Percentiles rank a stretch among this genome's conserved stretches.
phyloP scores from a whole-genome alignment of 495 filamentous ascomycete genomes.

The Podospora sp. region DNA sequence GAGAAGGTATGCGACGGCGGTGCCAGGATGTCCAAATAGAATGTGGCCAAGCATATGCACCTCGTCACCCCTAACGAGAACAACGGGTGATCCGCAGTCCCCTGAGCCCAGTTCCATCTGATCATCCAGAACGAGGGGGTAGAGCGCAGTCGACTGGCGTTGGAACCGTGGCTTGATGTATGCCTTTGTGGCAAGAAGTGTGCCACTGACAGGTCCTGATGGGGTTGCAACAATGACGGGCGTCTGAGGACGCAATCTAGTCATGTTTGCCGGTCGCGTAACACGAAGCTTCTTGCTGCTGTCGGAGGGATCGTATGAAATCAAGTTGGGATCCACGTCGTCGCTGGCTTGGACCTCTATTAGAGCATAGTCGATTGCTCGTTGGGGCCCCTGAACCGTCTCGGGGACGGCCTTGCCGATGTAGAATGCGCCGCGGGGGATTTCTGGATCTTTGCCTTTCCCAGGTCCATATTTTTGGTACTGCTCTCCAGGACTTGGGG shows the following conservation, averaged over 20 bases:
- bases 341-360: slow-evolving; percentile 1
- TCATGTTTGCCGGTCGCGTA: slow-evolving; percentile 4
- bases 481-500: not conserved
- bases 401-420: not conserved
- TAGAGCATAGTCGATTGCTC: slow-evolving; percentile 7
- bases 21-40: slow-evolving; percentile 1
- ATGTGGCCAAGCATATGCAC: slow-evolving; percentile 11
- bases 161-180: slow-evolving; percentile 2
- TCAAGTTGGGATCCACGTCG: slow-evolving; percentile 14
- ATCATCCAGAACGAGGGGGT: slow-evolving; percentile 6
- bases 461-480: not conserved
- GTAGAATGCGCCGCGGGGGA: not conserved
- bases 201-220: not conserved
- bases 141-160: not conserved
- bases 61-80: not conserved
- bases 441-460: slow-evolving; percentile 8
- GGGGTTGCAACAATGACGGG: slow-evolving; percentile 12
- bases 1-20: not conserved
- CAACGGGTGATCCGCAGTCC: slow-evolving; percentile 10
- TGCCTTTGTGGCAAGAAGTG: not conserved
- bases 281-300: slow-evolving; percentile 3
- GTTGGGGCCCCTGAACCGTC: not conserved
- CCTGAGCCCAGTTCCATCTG: not conserved
- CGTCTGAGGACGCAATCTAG: not conserved
- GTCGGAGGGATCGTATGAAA: slow-evolving; percentile 8